Conservation (phyloP, 495 filamentous ascomycete genomes). For the Tuber aestivum region DNA sequence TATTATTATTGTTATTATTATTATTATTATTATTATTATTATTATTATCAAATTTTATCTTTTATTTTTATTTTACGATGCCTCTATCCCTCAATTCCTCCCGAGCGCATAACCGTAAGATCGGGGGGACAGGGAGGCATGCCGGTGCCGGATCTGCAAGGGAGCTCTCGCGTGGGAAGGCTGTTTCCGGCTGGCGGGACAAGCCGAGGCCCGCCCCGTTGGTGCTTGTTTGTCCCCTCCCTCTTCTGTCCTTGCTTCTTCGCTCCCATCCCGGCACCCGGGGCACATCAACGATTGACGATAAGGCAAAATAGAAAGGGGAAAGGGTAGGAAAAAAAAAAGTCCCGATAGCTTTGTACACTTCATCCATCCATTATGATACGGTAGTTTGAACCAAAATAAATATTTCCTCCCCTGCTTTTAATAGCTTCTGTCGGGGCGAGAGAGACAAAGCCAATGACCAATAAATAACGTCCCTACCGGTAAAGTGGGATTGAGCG, state of each 20-base stretch:
- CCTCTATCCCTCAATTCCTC: neutral
- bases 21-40: neutral
- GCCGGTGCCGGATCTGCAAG: constrained; percentile 34
- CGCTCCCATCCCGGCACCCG: constrained; percentile 21
- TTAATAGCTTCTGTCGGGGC: neutral
- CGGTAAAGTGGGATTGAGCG: neutral
- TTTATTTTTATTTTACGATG: neutral
- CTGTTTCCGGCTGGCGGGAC: constrained; percentile 36
- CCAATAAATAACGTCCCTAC: neutral
- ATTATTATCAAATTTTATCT: neutral
- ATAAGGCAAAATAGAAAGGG: neutral
- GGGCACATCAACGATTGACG: neutral
- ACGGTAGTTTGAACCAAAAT: constrained; percentile 4
- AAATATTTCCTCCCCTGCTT: neutral
- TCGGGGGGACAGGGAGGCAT: neutral
- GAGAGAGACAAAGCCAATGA: neutral
- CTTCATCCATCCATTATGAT: constrained; percentile 1
- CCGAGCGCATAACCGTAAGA: neutral
- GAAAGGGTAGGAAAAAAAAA: neutral
- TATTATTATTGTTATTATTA: neutral
- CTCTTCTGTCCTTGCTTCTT: constrained; percentile 30
- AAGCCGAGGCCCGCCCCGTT: constrained; percentile 30
- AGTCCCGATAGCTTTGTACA: neutral
- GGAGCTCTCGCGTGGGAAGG: constrained; percentile 34
- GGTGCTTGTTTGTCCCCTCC: constrained; percentile 26